Evolutionary conservation across 768 basidiomycete species (phyloP).

Genomic region (Tylopilus subfusipes): DNA sequence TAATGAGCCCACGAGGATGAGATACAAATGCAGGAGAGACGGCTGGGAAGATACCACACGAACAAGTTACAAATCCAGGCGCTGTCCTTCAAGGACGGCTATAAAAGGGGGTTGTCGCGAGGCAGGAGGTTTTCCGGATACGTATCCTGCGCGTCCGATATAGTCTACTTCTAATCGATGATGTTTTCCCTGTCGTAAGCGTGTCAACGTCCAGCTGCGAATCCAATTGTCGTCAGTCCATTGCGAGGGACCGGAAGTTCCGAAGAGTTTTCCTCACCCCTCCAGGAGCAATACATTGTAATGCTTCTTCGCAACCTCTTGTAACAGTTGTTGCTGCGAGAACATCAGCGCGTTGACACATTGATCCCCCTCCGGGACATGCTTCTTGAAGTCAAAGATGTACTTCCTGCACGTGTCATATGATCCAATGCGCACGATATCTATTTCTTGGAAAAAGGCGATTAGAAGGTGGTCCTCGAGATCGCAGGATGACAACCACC

Average conservation of each 20-base stretch:
- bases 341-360: constrained; percentile 54
- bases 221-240: constrained; percentile 1
- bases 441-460: constrained; percentile 44
- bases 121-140: constrained; percentile 45
- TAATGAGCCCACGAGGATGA: constrained; percentile 28
- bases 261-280: constrained; percentile 43
- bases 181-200: constrained; percentile 57
- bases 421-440: constrained; percentile 53
- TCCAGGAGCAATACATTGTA: constrained; percentile 66
- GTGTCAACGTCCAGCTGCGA: constrained; percentile 62
- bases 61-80: constrained; percentile 29
- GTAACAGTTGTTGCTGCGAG: constrained; percentile 60
- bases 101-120: constrained; percentile 62
- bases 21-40: constrained; percentile 29
- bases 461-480: constrained; percentile 8
- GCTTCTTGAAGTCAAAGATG: constrained; percentile 54
- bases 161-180: constrained; percentile 71
- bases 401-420: constrained; percentile 57
- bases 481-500: constrained; percentile 41
- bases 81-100: constrained; percentile 50
- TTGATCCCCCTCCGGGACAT: constrained; percentile 41
- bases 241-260: not conserved
- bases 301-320: constrained; percentile 49
- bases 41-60: constrained; percentile 24
- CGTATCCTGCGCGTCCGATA: constrained; percentile 60